phyloP scores from a whole-genome alignment of 345 rosid species.

The Populus davidiana region DNA sequence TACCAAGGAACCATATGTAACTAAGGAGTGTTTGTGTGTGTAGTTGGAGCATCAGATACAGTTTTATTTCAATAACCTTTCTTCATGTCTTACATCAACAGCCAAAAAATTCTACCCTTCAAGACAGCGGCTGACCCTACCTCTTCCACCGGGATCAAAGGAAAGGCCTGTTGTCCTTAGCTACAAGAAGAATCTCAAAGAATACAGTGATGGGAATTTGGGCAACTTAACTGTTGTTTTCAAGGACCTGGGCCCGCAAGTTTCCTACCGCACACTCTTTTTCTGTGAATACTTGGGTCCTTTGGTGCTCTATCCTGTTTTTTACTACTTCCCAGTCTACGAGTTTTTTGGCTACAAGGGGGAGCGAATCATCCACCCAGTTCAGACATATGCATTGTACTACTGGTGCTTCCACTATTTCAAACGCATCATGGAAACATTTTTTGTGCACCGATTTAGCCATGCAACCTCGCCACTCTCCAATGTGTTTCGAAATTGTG shows the following conservation, averaged over 20 bases:
- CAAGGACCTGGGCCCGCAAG: conserved; percentile 95
- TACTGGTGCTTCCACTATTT: conserved; percentile 96
- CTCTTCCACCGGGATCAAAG: conserved; percentile 67
- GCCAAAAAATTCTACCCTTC: conserved; percentile 91
- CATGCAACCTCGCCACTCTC: conserved; percentile 90
- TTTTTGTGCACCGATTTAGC: conserved; percentile 87
- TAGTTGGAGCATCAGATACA: not conserved
- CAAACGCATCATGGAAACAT: conserved; percentile 93
- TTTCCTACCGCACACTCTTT: conserved; percentile 90
- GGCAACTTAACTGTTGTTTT: conserved; percentile 61
- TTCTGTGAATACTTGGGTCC: conserved; percentile 97
- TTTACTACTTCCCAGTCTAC: conserved; percentile 87
- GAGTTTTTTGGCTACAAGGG: conserved; percentile 64
- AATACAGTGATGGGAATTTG: conserved; percentile 62
- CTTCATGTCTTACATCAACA: conserved; percentile 34
- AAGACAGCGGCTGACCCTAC: conserved; percentile 91
- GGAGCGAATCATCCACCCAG: conserved; percentile 64
- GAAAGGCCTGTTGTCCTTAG: conserved; percentile 64
- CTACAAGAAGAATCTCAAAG: conserved; percentile 68
- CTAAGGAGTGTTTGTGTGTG: not conserved
- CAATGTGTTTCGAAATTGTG: conserved; percentile 91
- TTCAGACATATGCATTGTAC: conserved; percentile 89
- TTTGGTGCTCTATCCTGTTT: conserved; percentile 72
- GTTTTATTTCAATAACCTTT: conserved; percentile 9
- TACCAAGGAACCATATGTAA: not conserved